These are phyloP conservation scores for Hyphopichia homilentoma DNA, from an alignment of 805 yeast genomes.

Conservation along the genomic window DNA sequence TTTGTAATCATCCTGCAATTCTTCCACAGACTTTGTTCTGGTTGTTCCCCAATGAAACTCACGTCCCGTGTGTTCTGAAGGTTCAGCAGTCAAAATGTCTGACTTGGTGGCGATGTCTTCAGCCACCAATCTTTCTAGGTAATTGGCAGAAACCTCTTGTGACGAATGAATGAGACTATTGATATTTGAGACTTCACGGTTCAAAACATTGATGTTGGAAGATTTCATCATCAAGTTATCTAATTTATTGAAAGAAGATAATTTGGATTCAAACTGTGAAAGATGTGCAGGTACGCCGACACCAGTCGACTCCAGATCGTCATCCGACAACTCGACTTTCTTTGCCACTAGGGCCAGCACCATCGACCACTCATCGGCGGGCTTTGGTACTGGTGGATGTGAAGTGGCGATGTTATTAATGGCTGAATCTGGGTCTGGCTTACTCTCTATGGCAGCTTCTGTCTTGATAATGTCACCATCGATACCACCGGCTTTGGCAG, in stretches of 20 bases:
- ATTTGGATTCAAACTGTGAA: slow-evolving; percentile 8
- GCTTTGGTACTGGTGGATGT: too few species aligned
- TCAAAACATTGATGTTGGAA: slow-evolving; percentile 15
- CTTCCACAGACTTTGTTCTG: slow-evolving; percentile 8
- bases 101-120: slow-evolving; percentile 28
- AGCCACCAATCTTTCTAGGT: slow-evolving; percentile 32
- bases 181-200: slow-evolving; percentile 13
- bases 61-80: slow-evolving; percentile 20
- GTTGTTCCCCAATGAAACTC: slow-evolving; percentile 28
- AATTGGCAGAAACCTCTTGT: slow-evolving; percentile 24
- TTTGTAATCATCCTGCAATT: not conserved
- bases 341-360: not conserved
- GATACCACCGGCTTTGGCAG: not conserved
- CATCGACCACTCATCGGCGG: too few species aligned
- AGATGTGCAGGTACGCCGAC: too few species aligned
- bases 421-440: too few species aligned
- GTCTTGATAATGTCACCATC: not conserved
- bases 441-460: not conserved
- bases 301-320: too few species aligned
- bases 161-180: slow-evolving; percentile 14
- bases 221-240: slow-evolving; percentile 10
- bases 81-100: slow-evolving; percentile 15
- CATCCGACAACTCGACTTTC: too few species aligned
- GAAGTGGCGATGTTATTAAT: too few species aligned
- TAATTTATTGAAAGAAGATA: slow-evolving; percentile 9